Evolutionary conservation across 345 rosid genomes (phyloP).

Genomic region (Populus deltoides): DNA sequence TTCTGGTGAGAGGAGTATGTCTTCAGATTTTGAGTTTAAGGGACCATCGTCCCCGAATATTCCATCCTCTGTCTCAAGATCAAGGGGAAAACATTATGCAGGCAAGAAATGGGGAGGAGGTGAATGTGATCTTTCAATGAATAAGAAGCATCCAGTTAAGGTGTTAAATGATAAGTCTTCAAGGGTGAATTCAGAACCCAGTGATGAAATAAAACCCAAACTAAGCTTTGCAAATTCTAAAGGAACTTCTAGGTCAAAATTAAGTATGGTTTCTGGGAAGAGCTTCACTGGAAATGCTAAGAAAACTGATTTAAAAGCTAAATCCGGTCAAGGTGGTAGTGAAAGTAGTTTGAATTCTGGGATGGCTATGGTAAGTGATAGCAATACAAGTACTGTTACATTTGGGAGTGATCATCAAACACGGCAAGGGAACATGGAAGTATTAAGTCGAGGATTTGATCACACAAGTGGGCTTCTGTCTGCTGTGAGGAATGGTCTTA

Average conservation of each 20-base stretch:
- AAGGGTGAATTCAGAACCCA: constrained; percentile 6
- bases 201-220: constrained; percentile 31
- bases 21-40: constrained; percentile 22
- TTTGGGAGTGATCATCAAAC: constrained; percentile 31
- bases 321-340: not conserved
- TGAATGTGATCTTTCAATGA: constrained; percentile 11
- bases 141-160: constrained; percentile 30
- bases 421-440: constrained; percentile 21
- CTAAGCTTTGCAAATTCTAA: constrained; percentile 24
- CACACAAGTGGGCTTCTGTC: constrained; percentile 37
- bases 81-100: constrained; percentile 54
- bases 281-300: constrained; percentile 15
- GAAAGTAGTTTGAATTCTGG: constrained; percentile 17
- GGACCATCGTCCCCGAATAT: constrained; percentile 37
- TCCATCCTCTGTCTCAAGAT: constrained; percentile 53
- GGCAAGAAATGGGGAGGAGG: constrained; percentile 31
- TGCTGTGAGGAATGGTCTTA: constrained; percentile 36
- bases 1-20: constrained; percentile 23
- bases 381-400: constrained; percentile 39
- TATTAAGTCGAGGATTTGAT: constrained; percentile 39
- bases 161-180: constrained; percentile 29
- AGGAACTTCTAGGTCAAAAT: constrained; percentile 29
- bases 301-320: constrained; percentile 14
- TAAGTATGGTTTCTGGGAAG: constrained; percentile 27
- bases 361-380: constrained; percentile 21